Base-by-base conservation (phyloP, 495 filamentous ascomycete species). In the Gamarada debralockiae region DNA sequence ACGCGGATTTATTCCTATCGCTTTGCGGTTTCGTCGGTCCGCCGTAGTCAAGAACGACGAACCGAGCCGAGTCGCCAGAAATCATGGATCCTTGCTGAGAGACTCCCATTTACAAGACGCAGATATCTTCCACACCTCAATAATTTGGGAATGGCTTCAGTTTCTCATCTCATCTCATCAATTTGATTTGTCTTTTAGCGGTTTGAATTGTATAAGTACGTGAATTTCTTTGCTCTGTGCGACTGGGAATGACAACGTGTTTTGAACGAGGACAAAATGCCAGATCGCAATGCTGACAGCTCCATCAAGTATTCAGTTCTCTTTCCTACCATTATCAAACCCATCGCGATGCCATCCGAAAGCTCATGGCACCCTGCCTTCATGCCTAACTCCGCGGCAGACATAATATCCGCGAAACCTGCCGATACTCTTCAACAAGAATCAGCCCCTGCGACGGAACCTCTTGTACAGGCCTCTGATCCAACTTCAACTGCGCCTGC, bases 311-410 rank as follows among this genome's bases (percentile, higher is more conserved):
- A 58, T 60, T 59, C 53, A 31, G 22, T 55, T 62, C 51, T 50
- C 44, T 58, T 42, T 29, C 31, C 49, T 27, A 42, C 2, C 3
- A 49, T 48, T 57, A 5, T 29, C 39, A 25, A 24, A 14, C 8
- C 29, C 25, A n/a, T 36, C 44, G 40, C 50, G 36, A 64, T 64
- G 61, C 27, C 61, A 6, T 56, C 57, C 23, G 48, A 51, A 45
- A 43, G 64, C 54, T 72, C 74, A 50, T 81, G 77, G 77, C 67
- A 81, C 65, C 77, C 77, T 52, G 77, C 77, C 21, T 67, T 73
- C 61, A 77, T 74, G 76, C 77, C 77, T 50, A 70, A 79, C 53
- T 67, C 67, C 49, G 54, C 53, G 55, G 62, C 58, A 41, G 58
- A 68, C 46, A 23, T 48, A 47, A 42, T 47, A 14, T 10, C 33